Evolutionary conservation across 805 yeast genomes (phyloP).

Genomic region (Ogataea wickerhamii): DNA sequence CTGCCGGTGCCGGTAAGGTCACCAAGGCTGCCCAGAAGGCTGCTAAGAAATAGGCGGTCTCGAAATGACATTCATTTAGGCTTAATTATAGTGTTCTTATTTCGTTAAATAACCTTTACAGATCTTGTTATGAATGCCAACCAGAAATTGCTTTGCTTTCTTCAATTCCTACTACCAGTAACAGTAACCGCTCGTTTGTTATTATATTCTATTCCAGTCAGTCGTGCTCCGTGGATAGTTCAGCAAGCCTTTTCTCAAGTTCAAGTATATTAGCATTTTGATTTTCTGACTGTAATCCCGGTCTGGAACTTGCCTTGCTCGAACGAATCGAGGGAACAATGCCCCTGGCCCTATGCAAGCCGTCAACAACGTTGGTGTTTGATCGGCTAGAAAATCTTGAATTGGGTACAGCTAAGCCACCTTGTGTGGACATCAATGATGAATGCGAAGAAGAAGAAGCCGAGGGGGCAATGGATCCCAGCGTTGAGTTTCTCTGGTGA

Average conservation of each 20-base stretch:
- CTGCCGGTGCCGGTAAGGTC: constrained; percentile 89
- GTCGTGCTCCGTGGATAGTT: constrained; percentile 7
- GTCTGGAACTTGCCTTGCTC: neutral
- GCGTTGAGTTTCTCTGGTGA: too few relatives aligned
- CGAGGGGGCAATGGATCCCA: constrained; percentile 4
- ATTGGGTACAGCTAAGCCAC: neutral
- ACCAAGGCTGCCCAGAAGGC: constrained; percentile 94
- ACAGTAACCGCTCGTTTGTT: too few relatives aligned
- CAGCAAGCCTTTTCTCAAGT: constrained; percentile 13
- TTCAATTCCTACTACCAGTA: too few relatives aligned
- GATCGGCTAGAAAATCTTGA: constrained; percentile 11
- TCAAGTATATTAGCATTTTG: constrained; percentile 7
- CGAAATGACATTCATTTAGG: constrained; percentile 1
- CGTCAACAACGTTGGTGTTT: constrained; percentile 15
- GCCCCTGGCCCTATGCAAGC: constrained; percentile 24
- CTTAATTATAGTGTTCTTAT: neutral
- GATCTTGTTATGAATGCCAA: neutral
- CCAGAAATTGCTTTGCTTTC: too few relatives aligned
- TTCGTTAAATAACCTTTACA: neutral
- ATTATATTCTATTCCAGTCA: too few relatives aligned
- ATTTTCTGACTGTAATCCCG: constrained; percentile 4
- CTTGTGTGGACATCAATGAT: neutral
- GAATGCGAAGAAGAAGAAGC: neutral
- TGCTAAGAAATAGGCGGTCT: constrained; percentile 56
- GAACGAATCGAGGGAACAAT: constrained; percentile 4